Conservation (phyloP, 805 yeast genomes). For the Candida silvatica region DNA sequence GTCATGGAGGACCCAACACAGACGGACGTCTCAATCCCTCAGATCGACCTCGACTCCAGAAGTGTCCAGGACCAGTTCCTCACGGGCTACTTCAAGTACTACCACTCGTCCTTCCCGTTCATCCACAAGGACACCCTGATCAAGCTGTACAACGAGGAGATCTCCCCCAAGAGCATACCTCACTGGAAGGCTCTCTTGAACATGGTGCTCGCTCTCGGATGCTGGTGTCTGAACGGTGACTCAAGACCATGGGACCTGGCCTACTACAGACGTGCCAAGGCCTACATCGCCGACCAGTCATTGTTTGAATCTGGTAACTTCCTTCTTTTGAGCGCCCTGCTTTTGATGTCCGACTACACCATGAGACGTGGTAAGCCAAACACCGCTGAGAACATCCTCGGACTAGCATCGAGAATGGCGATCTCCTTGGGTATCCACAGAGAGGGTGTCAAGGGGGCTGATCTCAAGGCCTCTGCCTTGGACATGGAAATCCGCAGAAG, state of each 20-base stretch:
- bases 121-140: constrained; percentile 46
- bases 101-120: constrained; percentile 56
- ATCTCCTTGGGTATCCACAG: constrained; percentile 54
- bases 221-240: constrained; percentile 58
- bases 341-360: constrained; percentile 49
- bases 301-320: constrained; percentile 55
- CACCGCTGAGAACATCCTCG: constrained; percentile 61
- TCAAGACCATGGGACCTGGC: constrained; percentile 40
- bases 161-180: constrained; percentile 32
- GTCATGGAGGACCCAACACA: neutral
- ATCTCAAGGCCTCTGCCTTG: constrained; percentile 27
- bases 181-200: constrained; percentile 48
- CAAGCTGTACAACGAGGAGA: constrained; percentile 33
- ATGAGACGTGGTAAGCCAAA: constrained; percentile 60
- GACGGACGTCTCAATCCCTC: neutral
- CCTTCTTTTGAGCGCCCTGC: constrained; percentile 42
- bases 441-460: constrained; percentile 7
- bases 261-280: constrained; percentile 47
- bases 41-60: neutral
- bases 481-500: constrained; percentile 50
- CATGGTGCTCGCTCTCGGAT: constrained; percentile 57
- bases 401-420: constrained; percentile 60
- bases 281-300: constrained; percentile 27
- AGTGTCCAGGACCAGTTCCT: constrained; percentile 1
- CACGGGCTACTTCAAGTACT: constrained; percentile 32